Percentiles rank a stretch among this genome's conserved stretches.
Conservation (phyloP, 306 rosid species). For the Arachis stenosperma region DNA sequence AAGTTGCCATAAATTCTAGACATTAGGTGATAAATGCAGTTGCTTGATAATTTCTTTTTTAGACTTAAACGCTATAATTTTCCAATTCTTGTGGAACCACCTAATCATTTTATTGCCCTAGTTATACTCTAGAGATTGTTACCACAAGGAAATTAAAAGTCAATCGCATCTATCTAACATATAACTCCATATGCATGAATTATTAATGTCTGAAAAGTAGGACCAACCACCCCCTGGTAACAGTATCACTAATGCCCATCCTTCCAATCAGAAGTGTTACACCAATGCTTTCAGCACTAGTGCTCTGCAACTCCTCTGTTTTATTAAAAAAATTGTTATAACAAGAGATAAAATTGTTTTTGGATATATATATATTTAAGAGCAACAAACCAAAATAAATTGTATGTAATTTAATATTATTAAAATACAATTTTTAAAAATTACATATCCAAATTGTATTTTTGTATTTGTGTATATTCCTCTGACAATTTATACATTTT, state of each 20-base stretch:
- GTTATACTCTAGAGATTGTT: conserved; percentile 17
- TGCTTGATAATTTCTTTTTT: neutral
- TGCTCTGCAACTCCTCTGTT: neutral
- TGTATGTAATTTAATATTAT: too few relatives aligned
- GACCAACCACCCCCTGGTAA: conserved; percentile 28
- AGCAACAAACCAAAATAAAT: too few relatives aligned
- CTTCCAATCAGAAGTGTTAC: neutral
- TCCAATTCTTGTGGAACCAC: conserved; percentile 12
- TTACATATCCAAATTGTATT: too few relatives aligned
- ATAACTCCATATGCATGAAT: conserved; percentile 22
- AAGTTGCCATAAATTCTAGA: neutral
- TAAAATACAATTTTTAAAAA: too few relatives aligned
- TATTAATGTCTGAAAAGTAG: conserved; percentile 30
- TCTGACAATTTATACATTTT: too few relatives aligned
- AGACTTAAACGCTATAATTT: neutral
- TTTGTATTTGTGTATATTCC: too few relatives aligned
- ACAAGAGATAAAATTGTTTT: too few relatives aligned
- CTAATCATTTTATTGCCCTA: conserved; percentile 33
- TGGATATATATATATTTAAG: too few relatives aligned
- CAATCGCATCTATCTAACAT: conserved; percentile 31
- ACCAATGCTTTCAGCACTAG: neutral
- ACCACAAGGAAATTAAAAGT: neutral
- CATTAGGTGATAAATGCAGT: neutral
- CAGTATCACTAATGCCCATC: conserved; percentile 11
- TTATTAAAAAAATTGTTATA: too few relatives aligned